Conservation (phyloP, 208 protist genomes). For the Trypanosomatidae sp. region DNA sequence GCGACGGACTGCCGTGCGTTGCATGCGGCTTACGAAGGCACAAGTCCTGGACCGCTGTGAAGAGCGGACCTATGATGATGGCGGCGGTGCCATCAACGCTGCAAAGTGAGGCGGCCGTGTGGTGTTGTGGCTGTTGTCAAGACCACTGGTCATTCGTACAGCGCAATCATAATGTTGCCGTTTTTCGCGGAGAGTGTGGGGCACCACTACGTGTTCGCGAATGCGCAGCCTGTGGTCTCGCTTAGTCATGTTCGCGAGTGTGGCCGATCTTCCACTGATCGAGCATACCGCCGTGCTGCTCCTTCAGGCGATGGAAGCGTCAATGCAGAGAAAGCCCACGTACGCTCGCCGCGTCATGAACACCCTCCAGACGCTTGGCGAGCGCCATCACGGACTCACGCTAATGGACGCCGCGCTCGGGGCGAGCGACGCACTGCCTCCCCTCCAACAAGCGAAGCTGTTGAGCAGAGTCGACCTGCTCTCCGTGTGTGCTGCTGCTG, state of each 20-base stretch:
- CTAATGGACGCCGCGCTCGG: no score
- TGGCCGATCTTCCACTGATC: no score
- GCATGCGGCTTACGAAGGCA: neutral
- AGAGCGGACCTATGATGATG: neutral
- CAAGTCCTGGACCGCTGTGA: neutral
- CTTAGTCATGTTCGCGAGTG: neutral
- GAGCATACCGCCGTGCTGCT: no score
- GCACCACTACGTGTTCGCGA: neutral
- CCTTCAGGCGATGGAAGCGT: no score
- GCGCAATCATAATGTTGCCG: neutral
- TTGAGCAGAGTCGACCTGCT: no score
- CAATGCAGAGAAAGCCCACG: no score
- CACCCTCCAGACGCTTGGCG: no score
- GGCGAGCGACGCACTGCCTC: no score
- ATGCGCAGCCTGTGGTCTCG: neutral
- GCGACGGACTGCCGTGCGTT: neutral
- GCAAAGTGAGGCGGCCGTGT: neutral
- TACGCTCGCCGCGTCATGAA: no score
- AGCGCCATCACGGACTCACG: no score
- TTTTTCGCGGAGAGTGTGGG: neutral
- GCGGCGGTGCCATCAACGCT: neutral
- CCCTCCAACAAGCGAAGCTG: no score
- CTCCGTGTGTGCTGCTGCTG: no score
- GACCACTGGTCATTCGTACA: neutral
- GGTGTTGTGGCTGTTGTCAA: neutral